Evolutionary conservation across 176 grass and related monocot species (phyloP).

Genomic region (Carex scoparia): DNA sequence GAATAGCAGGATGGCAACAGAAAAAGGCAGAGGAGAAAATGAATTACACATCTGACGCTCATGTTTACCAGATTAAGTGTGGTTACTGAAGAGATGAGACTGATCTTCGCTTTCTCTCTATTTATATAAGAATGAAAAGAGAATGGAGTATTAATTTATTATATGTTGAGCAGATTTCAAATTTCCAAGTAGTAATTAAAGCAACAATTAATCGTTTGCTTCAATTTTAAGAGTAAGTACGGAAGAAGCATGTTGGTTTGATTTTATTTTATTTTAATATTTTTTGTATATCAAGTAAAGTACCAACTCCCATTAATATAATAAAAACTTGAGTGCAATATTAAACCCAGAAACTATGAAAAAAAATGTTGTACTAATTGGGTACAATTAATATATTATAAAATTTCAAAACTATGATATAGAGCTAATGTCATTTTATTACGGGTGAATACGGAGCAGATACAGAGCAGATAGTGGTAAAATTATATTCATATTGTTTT

Average conservation of each 20-base stretch:
- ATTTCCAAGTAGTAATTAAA: not conserved
- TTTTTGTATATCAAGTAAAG: not conserved
- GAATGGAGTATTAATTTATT: not conserved
- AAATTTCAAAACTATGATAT: too few species aligned
- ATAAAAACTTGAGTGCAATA: not conserved
- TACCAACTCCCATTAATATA: not conserved
- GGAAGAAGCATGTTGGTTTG: not conserved
- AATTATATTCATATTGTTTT: too few species aligned
- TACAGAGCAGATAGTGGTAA: too few species aligned
- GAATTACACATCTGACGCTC: not conserved
- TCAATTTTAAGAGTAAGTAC: not conserved
- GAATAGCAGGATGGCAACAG: conserved; percentile 2
- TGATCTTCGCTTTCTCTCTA: not conserved
- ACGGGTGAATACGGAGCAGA: too few species aligned
- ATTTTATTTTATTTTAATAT: not conserved
- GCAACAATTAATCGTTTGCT: not conserved
- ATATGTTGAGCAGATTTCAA: not conserved
- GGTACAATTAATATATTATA: too few species aligned
- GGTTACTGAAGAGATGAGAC: not conserved
- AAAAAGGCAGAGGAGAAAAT: not conserved
- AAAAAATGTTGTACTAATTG: too few species aligned
- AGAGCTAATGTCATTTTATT: too few species aligned
- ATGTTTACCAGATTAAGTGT: conserved; percentile 2
- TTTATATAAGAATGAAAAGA: not conserved
- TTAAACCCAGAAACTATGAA: not conserved